These are phyloP conservation scores for Fusarium anguioides DNA, from an alignment of 2,329 filamentous ascomycete species.

Conservation along the genomic window DNA sequence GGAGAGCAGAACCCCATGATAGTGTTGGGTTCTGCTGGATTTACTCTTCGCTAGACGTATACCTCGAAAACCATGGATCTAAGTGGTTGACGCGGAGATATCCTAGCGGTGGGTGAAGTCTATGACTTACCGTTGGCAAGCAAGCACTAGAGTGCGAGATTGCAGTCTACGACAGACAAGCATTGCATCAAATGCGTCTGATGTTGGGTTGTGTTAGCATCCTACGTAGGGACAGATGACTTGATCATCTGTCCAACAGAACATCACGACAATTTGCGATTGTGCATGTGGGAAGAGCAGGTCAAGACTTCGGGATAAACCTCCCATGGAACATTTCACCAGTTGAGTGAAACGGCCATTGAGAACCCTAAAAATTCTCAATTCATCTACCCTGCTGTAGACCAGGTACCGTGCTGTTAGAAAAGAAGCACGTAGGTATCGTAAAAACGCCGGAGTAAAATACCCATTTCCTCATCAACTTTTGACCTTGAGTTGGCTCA, in stretches of 20 bases:
- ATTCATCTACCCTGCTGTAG: conserved; percentile 56
- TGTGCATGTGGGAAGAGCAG: conserved; percentile 40
- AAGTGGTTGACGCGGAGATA: conserved; percentile 87
- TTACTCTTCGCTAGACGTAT: conserved; percentile 93
- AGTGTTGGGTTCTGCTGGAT: conserved; percentile 56
- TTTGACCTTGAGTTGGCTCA: conserved; percentile 39
- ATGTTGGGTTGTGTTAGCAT: conserved; percentile 17
- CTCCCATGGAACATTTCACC: conserved; percentile 82
- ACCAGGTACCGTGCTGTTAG: conserved; percentile 45
- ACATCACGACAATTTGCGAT: conserved; percentile 33
- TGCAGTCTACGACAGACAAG: conserved; percentile 32
- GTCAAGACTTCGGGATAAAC: conserved; percentile 72
- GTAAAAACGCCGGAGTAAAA: conserved; percentile 54
- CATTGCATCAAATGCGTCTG: conserved; percentile 11
- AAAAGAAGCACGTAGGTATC: conserved; percentile 46
- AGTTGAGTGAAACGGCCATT: conserved; percentile 77
- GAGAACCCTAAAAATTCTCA: conserved; percentile 62
- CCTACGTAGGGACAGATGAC: conserved; percentile 28
- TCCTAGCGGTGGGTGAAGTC: conserved; percentile 69
- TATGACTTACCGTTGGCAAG: conserved; percentile 38
- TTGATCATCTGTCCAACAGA: conserved; percentile 16
- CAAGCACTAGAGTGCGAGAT: conserved; percentile 22
- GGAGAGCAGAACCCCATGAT: conserved; percentile 70
- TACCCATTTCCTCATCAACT: conserved; percentile 51
- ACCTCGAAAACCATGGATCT: conserved; percentile 83